Conservation (phyloP, 2,329 filamentous ascomycete genomes). For the Lojkania enalia region DNA sequence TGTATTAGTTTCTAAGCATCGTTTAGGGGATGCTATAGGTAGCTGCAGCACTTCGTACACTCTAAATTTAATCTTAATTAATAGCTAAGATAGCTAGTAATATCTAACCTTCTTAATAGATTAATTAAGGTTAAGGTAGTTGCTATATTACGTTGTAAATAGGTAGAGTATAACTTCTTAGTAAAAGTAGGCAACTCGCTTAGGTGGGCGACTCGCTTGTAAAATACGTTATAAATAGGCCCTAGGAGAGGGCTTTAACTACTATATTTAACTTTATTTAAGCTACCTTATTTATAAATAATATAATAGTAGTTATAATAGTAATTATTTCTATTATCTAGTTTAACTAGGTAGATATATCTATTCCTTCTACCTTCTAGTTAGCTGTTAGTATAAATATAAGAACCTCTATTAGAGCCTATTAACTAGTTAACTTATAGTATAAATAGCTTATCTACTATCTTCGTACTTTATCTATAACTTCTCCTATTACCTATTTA, state of each 20-base stretch:
- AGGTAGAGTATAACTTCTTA: no score
- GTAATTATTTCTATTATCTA: constrained; percentile 8
- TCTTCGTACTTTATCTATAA: constrained; percentile 10
- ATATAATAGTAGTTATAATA: constrained; percentile 12
- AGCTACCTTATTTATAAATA: constrained; percentile 12
- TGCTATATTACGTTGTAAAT: no score
- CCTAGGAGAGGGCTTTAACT: constrained; percentile 8
- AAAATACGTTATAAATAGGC: constrained; percentile 3
- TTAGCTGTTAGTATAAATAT: constrained; percentile 11
- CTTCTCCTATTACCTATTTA: constrained; percentile 7
- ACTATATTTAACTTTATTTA: constrained; percentile 8
- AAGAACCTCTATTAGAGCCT: constrained; percentile 12
- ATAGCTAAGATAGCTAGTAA: no score
- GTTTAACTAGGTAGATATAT: constrained; percentile 13
- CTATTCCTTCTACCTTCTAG: constrained; percentile 12
- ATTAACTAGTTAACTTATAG: constrained; percentile 12
- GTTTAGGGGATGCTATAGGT: no score
- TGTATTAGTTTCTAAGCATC: no score
- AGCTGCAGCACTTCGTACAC: no score
- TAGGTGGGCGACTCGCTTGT: no score
- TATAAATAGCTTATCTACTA: constrained; percentile 12
- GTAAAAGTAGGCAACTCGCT: no score
- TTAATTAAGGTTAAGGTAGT: no score
- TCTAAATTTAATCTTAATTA: no score
- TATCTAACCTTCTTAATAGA: no score